Percentiles rank a stretch among this genome's conserved stretches.
These are phyloP conservation scores for Syncephalastrum racemosum DNA, from an alignment of 371 early-diverging fungal species.

Conservation along the genomic window DNA sequence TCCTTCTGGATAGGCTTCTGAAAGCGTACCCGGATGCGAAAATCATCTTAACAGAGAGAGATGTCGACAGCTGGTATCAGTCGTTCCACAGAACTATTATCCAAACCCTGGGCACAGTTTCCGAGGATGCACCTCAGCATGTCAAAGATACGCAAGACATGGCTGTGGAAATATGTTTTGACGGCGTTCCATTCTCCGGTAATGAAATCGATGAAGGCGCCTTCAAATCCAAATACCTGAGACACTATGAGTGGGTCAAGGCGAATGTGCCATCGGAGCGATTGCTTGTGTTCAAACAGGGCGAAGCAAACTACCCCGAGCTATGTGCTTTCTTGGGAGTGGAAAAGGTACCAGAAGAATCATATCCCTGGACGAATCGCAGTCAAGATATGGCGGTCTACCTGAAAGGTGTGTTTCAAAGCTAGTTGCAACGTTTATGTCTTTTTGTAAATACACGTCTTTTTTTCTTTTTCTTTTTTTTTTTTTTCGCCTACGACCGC, in stretches of 20 bases:
- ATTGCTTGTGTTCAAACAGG: conserved; percentile 25
- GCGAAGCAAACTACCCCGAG: conserved; percentile 30
- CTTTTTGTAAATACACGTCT: too few species aligned
- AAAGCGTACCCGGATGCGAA: conserved; percentile 33
- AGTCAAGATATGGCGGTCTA: too few species aligned
- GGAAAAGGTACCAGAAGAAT: conserved; percentile 10
- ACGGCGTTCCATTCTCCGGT: too few species aligned
- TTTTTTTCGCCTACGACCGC: too few species aligned
- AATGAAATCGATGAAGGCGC: conserved; percentile 18
- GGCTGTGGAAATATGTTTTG: too few species aligned
- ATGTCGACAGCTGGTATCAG: conserved; percentile 13
- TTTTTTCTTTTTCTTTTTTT: too few species aligned
- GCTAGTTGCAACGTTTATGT: too few species aligned
- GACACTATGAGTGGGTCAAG: conserved; percentile 34
- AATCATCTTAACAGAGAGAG: conserved; percentile 8
- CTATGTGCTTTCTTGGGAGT: conserved; percentile 16
- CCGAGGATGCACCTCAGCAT: too few species aligned
- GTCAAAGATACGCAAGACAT: too few species aligned
- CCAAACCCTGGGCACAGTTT: too few species aligned
- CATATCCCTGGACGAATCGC: conserved; percentile 11
- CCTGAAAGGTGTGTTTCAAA: too few species aligned
- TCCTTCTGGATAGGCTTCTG: conserved; percentile 2
- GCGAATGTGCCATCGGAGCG: conserved; percentile 27
- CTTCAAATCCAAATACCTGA: conserved; percentile 17
- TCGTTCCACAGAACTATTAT: conserved; percentile 8